Evolutionary conservation across 257 asterid species (phyloP).

Genomic region (Fraxinus quadrangulata): DNA sequence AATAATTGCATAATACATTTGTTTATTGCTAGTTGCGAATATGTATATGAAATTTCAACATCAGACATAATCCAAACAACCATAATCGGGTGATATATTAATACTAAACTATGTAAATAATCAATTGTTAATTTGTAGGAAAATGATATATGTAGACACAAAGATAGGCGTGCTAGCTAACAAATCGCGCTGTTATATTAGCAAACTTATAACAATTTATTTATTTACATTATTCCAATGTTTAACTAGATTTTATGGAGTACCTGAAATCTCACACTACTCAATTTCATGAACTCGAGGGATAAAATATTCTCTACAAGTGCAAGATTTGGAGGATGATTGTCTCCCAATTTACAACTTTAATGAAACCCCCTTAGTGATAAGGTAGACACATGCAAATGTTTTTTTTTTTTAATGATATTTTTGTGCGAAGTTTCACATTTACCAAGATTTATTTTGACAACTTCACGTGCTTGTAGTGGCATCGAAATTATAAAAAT

Average conservation of each 20-base stretch:
- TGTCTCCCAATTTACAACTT: constrained; percentile 39
- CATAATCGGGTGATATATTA: not conserved
- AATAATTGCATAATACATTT: not conserved
- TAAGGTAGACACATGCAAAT: constrained; percentile 33
- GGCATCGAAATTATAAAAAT: not conserved
- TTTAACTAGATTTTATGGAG: not conserved
- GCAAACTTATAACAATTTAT: not conserved
- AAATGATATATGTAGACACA: not conserved
- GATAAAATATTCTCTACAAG: constrained; percentile 7
- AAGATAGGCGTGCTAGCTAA: not conserved
- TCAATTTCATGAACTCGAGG: constrained; percentile 13
- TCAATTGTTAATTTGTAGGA: not conserved
- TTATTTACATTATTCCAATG: not conserved
- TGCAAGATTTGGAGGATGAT: not conserved
- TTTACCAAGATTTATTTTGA: constrained; percentile 27
- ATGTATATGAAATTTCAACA: not conserved
- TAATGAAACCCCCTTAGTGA: constrained; percentile 12
- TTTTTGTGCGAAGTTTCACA: constrained; percentile 23
- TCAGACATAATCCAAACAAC: not conserved
- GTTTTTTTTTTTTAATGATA: not conserved
- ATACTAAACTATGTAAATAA: not conserved
- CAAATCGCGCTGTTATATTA: not conserved
- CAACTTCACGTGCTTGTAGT: constrained; percentile 8
- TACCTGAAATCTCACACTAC: constrained; percentile 21
- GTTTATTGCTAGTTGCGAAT: not conserved